A percentile compares a stretch with the other conserved stretches of the same genome.
Conservation (phyloP, 805 yeast species). For the Candida schatavii region DNA sequence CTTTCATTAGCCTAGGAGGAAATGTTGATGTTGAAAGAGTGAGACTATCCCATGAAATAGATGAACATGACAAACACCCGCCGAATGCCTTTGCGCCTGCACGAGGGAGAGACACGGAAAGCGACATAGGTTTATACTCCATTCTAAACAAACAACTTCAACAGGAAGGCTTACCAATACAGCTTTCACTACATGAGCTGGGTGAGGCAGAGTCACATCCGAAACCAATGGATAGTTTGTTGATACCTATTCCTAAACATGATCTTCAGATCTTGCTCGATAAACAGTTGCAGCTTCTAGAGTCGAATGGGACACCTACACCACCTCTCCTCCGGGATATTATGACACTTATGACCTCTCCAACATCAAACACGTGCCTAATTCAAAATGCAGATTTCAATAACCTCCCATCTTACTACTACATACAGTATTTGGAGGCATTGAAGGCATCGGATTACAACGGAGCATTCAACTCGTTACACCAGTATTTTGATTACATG, state of each 20-base stretch:
- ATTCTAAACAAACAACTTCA: constrained; percentile 6
- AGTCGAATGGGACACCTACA: constrained; percentile 49
- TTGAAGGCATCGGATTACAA: constrained; percentile 61
- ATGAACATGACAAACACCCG: background rate
- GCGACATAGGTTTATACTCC: constrained; percentile 7
- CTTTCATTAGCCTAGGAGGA: constrained; percentile 16
- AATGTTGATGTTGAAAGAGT: background rate
- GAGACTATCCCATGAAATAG: background rate
- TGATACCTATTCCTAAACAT: constrained; percentile 45
- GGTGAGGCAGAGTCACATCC: constrained; percentile 8
- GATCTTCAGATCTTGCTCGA: constrained; percentile 51
- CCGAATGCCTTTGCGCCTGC: background rate
- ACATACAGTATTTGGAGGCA: constrained; percentile 58
- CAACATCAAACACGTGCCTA: constrained; percentile 35
- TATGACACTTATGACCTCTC: constrained; percentile 45
- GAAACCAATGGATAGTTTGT: constrained; percentile 9
- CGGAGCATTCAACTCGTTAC: constrained; percentile 48
- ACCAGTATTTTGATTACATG: constrained; percentile 71
- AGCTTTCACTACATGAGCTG: constrained; percentile 1
- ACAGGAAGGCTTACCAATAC: constrained; percentile 2
- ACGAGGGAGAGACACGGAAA: background rate
- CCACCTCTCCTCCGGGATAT: constrained; percentile 43
- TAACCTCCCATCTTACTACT: constrained; percentile 43
- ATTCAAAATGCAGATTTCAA: constrained; percentile 30
- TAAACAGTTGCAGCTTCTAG: constrained; percentile 52